Evolutionary conservation across 2,329 filamentous ascomycete species (phyloP), one percentile per base, ranked within the genome.

Genomic region (Raffaelea ambrosiae): DNA sequence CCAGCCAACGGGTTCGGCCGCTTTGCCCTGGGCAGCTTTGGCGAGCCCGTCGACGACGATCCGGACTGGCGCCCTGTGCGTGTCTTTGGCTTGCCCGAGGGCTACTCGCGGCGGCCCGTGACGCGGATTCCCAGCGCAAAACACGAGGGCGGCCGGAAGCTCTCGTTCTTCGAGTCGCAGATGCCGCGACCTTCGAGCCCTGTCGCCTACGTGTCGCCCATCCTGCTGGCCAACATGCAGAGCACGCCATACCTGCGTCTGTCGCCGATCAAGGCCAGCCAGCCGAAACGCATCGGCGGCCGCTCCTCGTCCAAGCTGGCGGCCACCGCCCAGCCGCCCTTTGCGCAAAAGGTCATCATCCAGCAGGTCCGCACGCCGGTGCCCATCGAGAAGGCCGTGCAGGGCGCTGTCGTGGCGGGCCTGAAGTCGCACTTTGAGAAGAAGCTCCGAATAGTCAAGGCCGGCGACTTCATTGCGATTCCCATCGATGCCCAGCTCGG

Each of bases 401-500:
- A 97, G 60, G 86, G 88, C 7, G 87, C 87, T 4, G 76, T 97
- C 4, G 83, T 97, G 56, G 83, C 87, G 18, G 89, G 88, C 0
- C 66, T 98, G 39, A 96, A 96, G 62, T 81, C 81, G 36, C 84
- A 96, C 61, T 96, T 98, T 62, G 86, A 94, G 54, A 79, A 80
- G 48, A 88, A 86, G 57, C 79, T 85, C 48, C 81, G 93, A 4
- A 77, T 97, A 13, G 79, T 97, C 36, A 89, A 89, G 59, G 83
- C 80, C 38, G 91, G 90, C 3, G 93, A 98, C 65, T 68, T 96
- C 13, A 83, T 98, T 47, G 90, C 87, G 18, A 84, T 98, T 13
- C 83, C 88, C 3, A 83, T 98, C 23, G 91, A 98, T 59, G 87
- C 90, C 46, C 81, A 83, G 46, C 74, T 97, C 2, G 91, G 89